Evolutionary conservation across 306 rosid genomes (phyloP), one percentile per base, ranked within the genome.

Genomic region (Malus fusca): DNA sequence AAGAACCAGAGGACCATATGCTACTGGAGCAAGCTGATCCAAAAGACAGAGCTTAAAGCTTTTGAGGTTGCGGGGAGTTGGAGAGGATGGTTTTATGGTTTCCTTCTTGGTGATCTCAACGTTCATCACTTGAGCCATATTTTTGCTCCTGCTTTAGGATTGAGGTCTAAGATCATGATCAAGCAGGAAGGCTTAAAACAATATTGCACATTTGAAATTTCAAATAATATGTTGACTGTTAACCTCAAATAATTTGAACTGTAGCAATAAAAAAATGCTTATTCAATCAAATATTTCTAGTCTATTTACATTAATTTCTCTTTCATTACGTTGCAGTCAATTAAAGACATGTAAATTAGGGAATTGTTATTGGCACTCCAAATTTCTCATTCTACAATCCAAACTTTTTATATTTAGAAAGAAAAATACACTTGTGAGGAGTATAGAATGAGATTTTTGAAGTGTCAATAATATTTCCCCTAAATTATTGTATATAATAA

Each of bases 71-170:
- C 48, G 62, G 46, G 83, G 79, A 15, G 72, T 60, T 9, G 79
- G 83, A 25, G 82, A 44, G 8, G 74, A 55, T 18, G 78, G 82
- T 19, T 73, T 79, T n/a, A 59, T 58, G 14, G 13, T 74, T 30
- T 79, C 71, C 28, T 17, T 67, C 43, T 23, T 66, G 22, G 74
- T 7, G 25, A 72, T 72, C 65, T 73, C 74, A n/a, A 73, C 26
- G 30, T 66, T 61, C 22, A 28, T 28, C 40, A 26, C 67, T 33
- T 15, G 21, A 17, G 37, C 67, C 67, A 28, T 14, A 5, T 26
- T 28, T 8, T 28, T 62, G 40, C 18, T 28, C 22, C n/a, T 62
- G 40, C 67, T 14, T 14, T 12, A 22, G 59, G 22, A 19, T 53
- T 53, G 59, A 53, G 59, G 8, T 53, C 52, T 4, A 46, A 46